Base-by-base conservation (phyloP, 495 filamentous ascomycete genomes). In the Annulohypoxylon bovei region DNA sequence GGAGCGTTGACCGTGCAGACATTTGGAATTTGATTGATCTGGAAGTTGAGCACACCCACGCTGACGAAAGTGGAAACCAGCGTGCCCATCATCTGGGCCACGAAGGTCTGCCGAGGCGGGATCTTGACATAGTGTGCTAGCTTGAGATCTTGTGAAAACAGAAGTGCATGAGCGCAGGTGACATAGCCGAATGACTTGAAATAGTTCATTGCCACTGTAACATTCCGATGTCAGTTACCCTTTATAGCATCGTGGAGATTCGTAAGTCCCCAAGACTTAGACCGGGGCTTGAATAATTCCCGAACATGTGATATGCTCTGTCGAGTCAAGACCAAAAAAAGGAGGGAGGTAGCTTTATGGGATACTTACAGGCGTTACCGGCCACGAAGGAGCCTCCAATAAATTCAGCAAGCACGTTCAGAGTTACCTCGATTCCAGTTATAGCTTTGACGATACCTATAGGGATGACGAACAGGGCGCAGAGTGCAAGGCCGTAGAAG, bases 111-210 rank as follows among this genome's bases (percentile, higher is more conserved):
- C 7, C 81, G 75, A 0, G 79, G 81, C 14, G 81, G 73, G 42
- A 83, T 83, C 75, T 81, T 81, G 61, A 81, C 71, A 65, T 83
- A 83, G 55, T 83, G 81, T 1, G 80, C 81, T 8, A 83, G 73
- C 77, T 83, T 83, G 40, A 83, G 68, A 39, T 83, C 81, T 55
- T 71, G 64, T 25, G 63, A 72, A 73, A 83, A 83, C 20, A 72
- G 67, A 4, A 83, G 28, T 3, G 79, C 79, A 39, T 82, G 80
- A 0, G 77, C 73, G 50, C 79, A 80, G 1, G 81, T 83, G 7
- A 83, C 78, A 50, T 81, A 81, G 9, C 80, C 80, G 64, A 79
- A 82, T 2, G 77, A 72, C 63, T 82, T 82, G 76, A 82, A 81
- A 70, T 76, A 82, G 64, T 78, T 78, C 80, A 83, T 82, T 64